Conservation (phyloP, 805 yeast genomes). For the Komagataella ulmi region DNA sequence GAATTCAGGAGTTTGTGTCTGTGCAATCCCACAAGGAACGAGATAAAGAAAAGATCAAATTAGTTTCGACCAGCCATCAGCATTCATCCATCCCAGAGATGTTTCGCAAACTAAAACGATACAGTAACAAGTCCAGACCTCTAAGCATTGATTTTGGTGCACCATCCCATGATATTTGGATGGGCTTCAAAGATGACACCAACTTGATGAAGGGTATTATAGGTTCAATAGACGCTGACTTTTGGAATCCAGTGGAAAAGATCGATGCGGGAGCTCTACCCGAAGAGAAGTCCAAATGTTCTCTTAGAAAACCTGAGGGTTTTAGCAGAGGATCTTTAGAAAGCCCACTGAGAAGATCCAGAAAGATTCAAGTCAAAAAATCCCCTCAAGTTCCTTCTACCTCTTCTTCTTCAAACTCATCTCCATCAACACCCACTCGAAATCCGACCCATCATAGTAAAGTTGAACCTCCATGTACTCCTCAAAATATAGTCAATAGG, state of each 20-base stretch:
- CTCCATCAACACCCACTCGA: background rate
- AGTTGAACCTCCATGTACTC: background rate
- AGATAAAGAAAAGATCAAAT: background rate
- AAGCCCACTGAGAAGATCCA: background rate
- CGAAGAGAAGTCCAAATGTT: background rate
- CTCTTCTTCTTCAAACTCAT: background rate
- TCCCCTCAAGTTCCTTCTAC: background rate
- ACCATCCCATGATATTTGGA: constrained; percentile 1
- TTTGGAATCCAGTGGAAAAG: background rate
- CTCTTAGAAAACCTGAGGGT: background rate
- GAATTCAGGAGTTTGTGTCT: background rate
- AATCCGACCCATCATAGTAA: background rate
- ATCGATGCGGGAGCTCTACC: background rate
- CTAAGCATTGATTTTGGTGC: background rate
- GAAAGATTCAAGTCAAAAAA: background rate
- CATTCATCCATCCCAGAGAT: background rate
- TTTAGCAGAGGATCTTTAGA: background rate
- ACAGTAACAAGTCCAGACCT: background rate
- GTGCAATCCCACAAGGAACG: background rate
- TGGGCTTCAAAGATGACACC: constrained; percentile 86
- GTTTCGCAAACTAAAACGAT: background rate
- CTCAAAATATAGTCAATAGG: background rate
- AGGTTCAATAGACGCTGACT: background rate
- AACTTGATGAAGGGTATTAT: constrained; percentile 61
- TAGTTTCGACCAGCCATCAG: background rate